Base-by-base conservation (phyloP, 257 asterid genomes). In the Salvia splendens region DNA sequence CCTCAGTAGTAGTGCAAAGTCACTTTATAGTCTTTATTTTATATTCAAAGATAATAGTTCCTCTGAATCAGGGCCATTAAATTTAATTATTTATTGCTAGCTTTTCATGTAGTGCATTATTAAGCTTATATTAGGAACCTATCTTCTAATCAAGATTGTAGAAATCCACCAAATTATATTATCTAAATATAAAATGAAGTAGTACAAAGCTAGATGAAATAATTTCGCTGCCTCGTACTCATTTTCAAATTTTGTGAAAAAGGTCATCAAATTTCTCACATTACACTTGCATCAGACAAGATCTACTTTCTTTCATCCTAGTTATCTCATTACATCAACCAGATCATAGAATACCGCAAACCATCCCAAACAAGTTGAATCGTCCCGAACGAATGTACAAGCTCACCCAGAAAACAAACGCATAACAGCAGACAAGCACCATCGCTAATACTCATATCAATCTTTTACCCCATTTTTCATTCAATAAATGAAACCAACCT, bases 161-260 rank as follows among this genome's bases (percentile, higher is more conserved):
- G 16, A 58, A 33, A 38, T 36, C 42, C 17, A 33, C 24, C 42
- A 72, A 45, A 11, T 11, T 14, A 15, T 9, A 35, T 17, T 20
- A 41, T 15, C 65, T 46, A 6, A 14, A 4, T 4, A 32, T 15
- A 14, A 24, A 67, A 43, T 67, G 50, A 38, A 60, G 15, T 8
- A 1, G 7, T 11, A 17, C 16, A 43, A 69, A 64, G 52, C 76
- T 8, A n/a, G 30, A 70, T 52, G 43, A 14, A 52, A 53, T 32
- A 5, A 40, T 42, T 38, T 64, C 30, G 24, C 2, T 69, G 5
- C 47, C 36, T 16, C 57, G 5, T 9, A 49, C 36, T 15, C 57
- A n/a, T 12, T 58, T 46, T n/a, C 45, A 41, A n/a, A 36, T 58
- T 48, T 0, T 72, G 11, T 70, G 30, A 24, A 24, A 24, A 24